Percentiles rank a stretch among this genome's conserved stretches.
Conservation (phyloP, 331 rosid genomes). For the Rosa hybrid region DNA sequence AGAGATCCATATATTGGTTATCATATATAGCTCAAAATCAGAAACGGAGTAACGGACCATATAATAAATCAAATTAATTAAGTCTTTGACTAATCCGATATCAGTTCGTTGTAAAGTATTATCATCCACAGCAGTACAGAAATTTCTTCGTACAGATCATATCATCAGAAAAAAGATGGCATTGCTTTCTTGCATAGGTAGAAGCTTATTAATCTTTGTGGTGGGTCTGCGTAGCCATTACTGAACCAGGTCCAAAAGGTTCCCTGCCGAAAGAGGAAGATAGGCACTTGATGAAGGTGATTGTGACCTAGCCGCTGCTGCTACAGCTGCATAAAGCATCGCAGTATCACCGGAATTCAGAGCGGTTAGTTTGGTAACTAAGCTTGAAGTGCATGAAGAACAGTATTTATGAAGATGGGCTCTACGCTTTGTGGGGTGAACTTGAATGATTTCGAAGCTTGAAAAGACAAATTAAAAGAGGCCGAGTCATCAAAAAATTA, state of each 20-base stretch:
- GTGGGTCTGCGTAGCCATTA: not conserved
- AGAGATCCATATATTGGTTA: not conserved
- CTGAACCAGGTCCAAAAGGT: constrained; percentile 5
- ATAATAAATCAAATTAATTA: not conserved
- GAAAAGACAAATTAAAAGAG: constrained; percentile 36
- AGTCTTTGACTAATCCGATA: not conserved
- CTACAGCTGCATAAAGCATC: not conserved
- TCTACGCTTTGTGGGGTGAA: constrained; percentile 37
- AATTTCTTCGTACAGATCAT: too few relatives aligned
- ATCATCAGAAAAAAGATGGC: not conserved
- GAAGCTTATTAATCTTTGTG: not conserved
- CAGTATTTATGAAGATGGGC: constrained; percentile 66
- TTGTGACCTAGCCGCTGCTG: constrained; percentile 28
- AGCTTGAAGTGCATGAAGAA: not conserved
- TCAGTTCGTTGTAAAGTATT: not conserved
- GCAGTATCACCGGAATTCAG: not conserved
- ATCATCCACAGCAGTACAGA: not conserved
- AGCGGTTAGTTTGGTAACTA: constrained; percentile 34
- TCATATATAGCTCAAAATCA: not conserved
- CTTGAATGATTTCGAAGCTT: constrained; percentile 39
- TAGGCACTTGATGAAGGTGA: constrained; percentile 4
- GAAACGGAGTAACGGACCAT: not conserved
- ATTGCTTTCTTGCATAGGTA: not conserved
- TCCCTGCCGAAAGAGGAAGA: not conserved
- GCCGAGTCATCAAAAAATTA: too few relatives aligned